phyloP scores from a whole-genome alignment of 768 basidiomycete genomes.

The Infundibulicybe gibba region DNA sequence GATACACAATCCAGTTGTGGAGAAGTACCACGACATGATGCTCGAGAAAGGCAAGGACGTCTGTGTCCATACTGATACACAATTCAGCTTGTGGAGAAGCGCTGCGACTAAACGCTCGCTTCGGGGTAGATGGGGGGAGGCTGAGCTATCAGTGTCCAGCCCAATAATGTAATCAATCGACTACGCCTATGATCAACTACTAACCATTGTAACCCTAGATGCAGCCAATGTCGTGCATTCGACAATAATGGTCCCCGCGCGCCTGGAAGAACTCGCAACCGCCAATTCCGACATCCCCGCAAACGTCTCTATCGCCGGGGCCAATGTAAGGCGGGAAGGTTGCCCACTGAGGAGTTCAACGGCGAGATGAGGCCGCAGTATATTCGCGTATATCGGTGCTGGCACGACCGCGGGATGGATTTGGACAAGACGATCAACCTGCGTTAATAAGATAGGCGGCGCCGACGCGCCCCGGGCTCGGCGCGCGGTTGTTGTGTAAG shows the following conservation, averaged over 20 bases:
- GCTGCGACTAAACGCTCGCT: constrained; percentile 22
- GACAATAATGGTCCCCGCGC: constrained; percentile 26
- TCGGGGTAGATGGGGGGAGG: constrained; percentile 32
- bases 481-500: too few relatives aligned
- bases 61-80: not conserved
- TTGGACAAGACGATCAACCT: constrained; percentile 26
- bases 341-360: too few relatives aligned
- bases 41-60: constrained; percentile 22
- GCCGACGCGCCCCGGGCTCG: too few relatives aligned
- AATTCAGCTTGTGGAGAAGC: constrained; percentile 26
- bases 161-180: constrained; percentile 12
- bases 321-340: not conserved
- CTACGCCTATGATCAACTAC: not conserved
- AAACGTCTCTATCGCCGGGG: too few relatives aligned
- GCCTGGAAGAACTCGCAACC: constrained; percentile 17
- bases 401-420: constrained; percentile 22
- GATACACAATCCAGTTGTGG: constrained; percentile 22
- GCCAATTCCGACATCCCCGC: too few relatives aligned
- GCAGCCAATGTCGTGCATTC: constrained; percentile 37
- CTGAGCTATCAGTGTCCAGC: constrained; percentile 15
- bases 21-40: too few relatives aligned
- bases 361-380: constrained; percentile 18
- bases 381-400: constrained; percentile 28
- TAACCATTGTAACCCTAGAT: constrained; percentile 15
- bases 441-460: constrained; percentile 12